Evolutionary conservation across 1,284 basidiomycete genomes (phyloP).

Genomic region (Inonotus hispidus): DNA sequence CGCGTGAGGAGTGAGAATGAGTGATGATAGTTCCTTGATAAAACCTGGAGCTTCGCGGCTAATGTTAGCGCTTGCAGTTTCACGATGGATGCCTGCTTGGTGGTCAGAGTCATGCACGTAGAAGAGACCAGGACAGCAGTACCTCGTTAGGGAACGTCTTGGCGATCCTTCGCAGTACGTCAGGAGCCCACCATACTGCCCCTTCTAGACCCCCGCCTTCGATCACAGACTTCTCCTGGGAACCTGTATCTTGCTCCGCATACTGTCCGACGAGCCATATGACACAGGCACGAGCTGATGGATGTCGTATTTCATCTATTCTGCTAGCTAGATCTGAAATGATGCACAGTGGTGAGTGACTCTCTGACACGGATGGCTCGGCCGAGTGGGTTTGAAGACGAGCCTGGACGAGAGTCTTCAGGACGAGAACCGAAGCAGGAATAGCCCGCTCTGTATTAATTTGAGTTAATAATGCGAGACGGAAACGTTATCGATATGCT

Average conservation of each 20-base stretch:
- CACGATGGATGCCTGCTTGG: slow-evolving; percentile 51
- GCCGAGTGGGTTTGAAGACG: slow-evolving; percentile 41
- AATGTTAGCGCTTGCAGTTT: slow-evolving; percentile 82
- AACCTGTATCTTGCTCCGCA: slow-evolving; percentile 35
- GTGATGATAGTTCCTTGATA: slow-evolving; percentile 50
- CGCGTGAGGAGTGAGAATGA: slow-evolving; percentile 50
- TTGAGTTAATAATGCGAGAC: not conserved
- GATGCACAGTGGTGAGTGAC: slow-evolving; percentile 55
- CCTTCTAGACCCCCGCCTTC: slow-evolving; percentile 36
- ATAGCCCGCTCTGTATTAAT: slow-evolving; percentile 47
- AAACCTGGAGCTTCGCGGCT: slow-evolving; percentile 75
- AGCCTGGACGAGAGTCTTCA: slow-evolving; percentile 77
- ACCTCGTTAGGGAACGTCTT: slow-evolving; percentile 75
- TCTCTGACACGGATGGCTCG: slow-evolving; percentile 27
- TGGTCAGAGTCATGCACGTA: not conserved
- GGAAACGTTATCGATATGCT: not conserved
- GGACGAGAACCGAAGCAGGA: slow-evolving; percentile 76
- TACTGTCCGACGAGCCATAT: slow-evolving; percentile 91
- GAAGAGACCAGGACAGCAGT: not conserved
- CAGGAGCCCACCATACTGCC: slow-evolving; percentile 72
- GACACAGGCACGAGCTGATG: slow-evolving; percentile 78
- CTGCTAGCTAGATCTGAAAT: slow-evolving; percentile 69
- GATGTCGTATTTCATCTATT: slow-evolving; percentile 74
- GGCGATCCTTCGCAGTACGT: slow-evolving; percentile 72
- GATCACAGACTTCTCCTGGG: slow-evolving; percentile 25